A percentile compares a stretch with the other conserved stretches of the same genome.
Evolutionary conservation across 1,284 basidiomycete species (phyloP).

Genomic region (Gymnopus androsaceus): DNA sequence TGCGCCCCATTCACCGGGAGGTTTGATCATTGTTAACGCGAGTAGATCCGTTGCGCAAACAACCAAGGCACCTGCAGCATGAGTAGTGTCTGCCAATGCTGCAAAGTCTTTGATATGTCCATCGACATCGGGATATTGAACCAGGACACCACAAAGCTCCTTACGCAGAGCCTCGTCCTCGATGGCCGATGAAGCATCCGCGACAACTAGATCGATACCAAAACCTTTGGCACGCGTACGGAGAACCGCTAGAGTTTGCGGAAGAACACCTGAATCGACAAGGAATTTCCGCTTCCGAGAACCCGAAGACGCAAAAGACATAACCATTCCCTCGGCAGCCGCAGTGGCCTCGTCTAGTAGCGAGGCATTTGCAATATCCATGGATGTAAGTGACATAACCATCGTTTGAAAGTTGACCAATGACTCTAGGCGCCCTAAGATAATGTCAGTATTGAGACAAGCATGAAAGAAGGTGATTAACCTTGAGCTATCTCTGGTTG

Average conservation of each 20-base stretch:
- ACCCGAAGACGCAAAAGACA: constrained; percentile 66
- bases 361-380: constrained; percentile 95
- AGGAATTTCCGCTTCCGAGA: constrained; percentile 86
- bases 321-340: constrained; percentile 91
- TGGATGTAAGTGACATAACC: constrained; percentile 91
- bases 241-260: constrained; percentile 88
- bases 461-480: constrained; percentile 27
- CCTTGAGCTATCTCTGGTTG: constrained; percentile 95
- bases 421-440: constrained; percentile 87
- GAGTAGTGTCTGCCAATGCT: constrained; percentile 68
- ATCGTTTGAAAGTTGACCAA: constrained; percentile 98
- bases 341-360: constrained; percentile 92
- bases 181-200: constrained; percentile 55
- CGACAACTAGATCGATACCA: constrained; percentile 78
- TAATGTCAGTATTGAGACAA: constrained; percentile 14
- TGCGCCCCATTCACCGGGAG: constrained; percentile 98
- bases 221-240: constrained; percentile 88
- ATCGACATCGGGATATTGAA: constrained; percentile 93
- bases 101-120: constrained; percentile 83
- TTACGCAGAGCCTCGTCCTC: constrained; percentile 56
- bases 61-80: constrained; percentile 78
- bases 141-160: constrained; percentile 83
- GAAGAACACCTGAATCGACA: constrained; percentile 79
- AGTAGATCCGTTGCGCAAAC: constrained; percentile 91
- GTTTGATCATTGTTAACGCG: constrained; percentile 90